Conservation (phyloP, 495 filamentous ascomycete species). For the Penicillium desertorum region DNA sequence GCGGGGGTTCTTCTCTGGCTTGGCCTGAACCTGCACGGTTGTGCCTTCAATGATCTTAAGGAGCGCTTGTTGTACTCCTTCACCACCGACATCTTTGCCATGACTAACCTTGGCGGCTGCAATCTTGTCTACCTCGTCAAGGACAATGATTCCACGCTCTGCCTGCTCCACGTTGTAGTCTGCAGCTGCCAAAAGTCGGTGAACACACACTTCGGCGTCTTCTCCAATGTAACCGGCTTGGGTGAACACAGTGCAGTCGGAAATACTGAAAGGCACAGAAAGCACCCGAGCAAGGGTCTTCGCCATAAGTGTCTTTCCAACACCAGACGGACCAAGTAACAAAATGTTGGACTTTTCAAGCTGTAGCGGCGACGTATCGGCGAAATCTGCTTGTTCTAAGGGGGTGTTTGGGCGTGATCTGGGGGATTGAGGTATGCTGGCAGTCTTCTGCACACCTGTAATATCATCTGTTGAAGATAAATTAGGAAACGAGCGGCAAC, state of each 20-base stretch:
- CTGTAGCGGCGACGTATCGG: constrained; percentile 63
- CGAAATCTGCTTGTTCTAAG: constrained; percentile 38
- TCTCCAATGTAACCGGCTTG: constrained; percentile 98
- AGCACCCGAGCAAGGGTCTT: constrained; percentile 76
- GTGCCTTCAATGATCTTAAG: constrained; percentile 96
- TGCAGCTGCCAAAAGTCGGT: constrained; percentile 82
- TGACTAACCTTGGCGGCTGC: constrained; percentile 67
- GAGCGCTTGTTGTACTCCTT: constrained; percentile 94
- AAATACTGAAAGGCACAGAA: constrained; percentile 95
- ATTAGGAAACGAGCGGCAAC: neutral
- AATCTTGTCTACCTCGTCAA: constrained; percentile 97
- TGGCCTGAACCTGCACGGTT: constrained; percentile 79
- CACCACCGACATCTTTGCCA: constrained; percentile 83
- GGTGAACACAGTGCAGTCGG: constrained; percentile 95
- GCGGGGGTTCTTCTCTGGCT: constrained; percentile 66
- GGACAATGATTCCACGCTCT: constrained; percentile 89
- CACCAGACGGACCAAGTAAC: constrained; percentile 87
- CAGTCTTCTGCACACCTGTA: constrained; percentile 66
- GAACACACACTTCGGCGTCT: constrained; percentile 90
- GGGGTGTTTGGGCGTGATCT: constrained; percentile 28
- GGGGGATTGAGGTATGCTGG: constrained; percentile 35
- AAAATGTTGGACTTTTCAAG: constrained; percentile 97
- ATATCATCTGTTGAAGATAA: constrained; percentile 63
- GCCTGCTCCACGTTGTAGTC: constrained; percentile 85
- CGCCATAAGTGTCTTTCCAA: constrained; percentile 94